Evolutionary conservation across 257 asterid species (phyloP), one percentile per base, ranked within the genome.

Genomic region (Petrea volubilis): DNA sequence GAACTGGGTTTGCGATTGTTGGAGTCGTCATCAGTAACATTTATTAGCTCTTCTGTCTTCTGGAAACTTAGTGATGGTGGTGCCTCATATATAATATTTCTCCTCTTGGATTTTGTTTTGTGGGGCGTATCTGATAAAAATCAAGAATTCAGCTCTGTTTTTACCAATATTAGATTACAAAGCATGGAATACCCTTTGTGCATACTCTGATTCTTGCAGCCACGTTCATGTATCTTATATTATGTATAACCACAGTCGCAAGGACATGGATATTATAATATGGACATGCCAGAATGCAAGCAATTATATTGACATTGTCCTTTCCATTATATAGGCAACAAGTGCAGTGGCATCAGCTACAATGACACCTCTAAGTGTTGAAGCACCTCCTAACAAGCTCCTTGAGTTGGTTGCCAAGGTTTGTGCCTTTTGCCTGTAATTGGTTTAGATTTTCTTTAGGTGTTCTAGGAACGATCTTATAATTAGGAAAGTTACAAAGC

Each of bases 301-400:
- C 51, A 43, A 55, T 53, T 28, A 3, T 27, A 27, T 46, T 70
- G 36, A 57, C 33, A 38, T 49, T 13, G 27, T 29, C 53, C 55
- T 12, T 38, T 50, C 24, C 33, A 44, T 67, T 76, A 27, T 78
- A 71, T 77, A 86, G 97, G 96, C 96, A 61, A 96, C 97, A 38
- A 88, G 82, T 81, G 87, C 92, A 11, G 97, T 91, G 64, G 96
- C 96, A 57, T 88, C 90, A 27, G 92, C 97, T 76, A 86, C 97
- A 66, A 85, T 91, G 96, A 91, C 91, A 50, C 96, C 96, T 49
- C 74, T 91, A 76, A 87, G 80, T 81, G 88, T 82, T 24, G 96
- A 91, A 78, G 81, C 82, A 69, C 89, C 92, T 79, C 89, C 90
- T 20, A 91, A 85, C 76, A 91, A 86, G 87, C 94, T 91, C 80